phyloP scores from a whole-genome alignment of 1,284 basidiomycete species.

The Apiotrichum mycotoxinovorans region DNA sequence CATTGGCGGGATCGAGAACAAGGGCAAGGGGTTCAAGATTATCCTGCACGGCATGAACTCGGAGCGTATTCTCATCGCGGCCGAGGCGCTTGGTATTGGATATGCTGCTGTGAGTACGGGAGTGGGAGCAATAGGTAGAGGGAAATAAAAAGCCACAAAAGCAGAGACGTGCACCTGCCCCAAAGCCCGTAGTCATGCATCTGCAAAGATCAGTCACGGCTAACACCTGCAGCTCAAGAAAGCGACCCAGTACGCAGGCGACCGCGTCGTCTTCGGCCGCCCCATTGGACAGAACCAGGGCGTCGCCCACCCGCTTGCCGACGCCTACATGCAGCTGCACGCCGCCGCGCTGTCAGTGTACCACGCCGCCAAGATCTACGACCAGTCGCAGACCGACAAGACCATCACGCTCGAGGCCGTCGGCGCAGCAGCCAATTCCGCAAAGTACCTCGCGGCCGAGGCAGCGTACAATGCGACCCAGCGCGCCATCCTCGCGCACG shows the following conservation, averaged over 20 bases:
- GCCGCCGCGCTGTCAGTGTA: constrained; percentile 14
- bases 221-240: constrained; percentile 5
- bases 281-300: constrained; percentile 22
- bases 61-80: constrained; percentile 50
- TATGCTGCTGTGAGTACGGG: constrained; percentile 12
- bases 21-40: constrained; percentile 50
- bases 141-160: too few species aligned
- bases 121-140: too few species aligned
- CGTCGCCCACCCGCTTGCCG: constrained; percentile 23
- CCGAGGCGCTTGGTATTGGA: constrained; percentile 49
- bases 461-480: constrained; percentile 17
- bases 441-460: constrained; percentile 20
- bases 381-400: constrained; percentile 12
- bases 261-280: constrained; percentile 21
- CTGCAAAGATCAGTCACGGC: too few species aligned
- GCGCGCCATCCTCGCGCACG: constrained; percentile 18
- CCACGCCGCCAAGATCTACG: constrained; percentile 21
- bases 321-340: constrained; percentile 22
- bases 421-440: constrained; percentile 17
- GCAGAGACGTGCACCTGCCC: too few species aligned
- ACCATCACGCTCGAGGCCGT: constrained; percentile 10
- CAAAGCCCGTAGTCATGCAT: too few species aligned
- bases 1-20: constrained; percentile 15
- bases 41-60: constrained; percentile 46
- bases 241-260: constrained; percentile 13